Base-by-base conservation (phyloP, 441 rosid species). In the Gossypium gossypioides region DNA sequence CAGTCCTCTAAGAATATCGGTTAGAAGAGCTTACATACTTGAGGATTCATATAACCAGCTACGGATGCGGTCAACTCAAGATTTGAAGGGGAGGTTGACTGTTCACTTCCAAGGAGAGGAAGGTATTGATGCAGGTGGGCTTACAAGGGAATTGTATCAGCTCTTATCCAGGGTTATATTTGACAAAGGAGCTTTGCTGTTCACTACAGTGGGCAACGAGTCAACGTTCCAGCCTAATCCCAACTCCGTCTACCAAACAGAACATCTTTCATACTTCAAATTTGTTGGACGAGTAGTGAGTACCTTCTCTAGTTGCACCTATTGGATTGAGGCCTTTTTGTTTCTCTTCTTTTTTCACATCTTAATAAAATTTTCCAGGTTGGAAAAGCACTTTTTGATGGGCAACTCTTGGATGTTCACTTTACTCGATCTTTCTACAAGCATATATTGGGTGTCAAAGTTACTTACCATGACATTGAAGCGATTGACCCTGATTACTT, bases 131-230 rank as follows among this genome's bases (percentile, higher is more conserved):
- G 98, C 98, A 0, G 97, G 98, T 77, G 98, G 98, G 55, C 97
- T 94, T 76, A 90, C 98, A 55, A 88, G 98, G 85, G 98, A 94
- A 83, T 94, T 97, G 98, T 94, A 94, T 84, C 98, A 94, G 81
- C 80, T 91, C 75, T 77, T 94, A 69, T 94, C 98, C 76, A 87
- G 97, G 80, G 97, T 94, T 82, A 90, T 91, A 69, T 94, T 94
- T 80, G 98, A 94, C 87, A 94, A 84, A 83, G 97, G 97, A 69
- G 96, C 98, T 71, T 79, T 94, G 60, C 93, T 94, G 73, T 94
- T 94, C 76, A 91, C 98, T 46, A 94, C 97, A 1, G 98, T 94
- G 71, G 97, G 98, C 77, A 94, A 94, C 84, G 97, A 94, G 55
- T 89, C 93, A 6, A 94, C 98, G 8, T 94, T 94, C 86, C 98